Evolutionary conservation across 495 filamentous ascomycete species (phyloP).

Genomic region (Penicillium malachiteum): DNA sequence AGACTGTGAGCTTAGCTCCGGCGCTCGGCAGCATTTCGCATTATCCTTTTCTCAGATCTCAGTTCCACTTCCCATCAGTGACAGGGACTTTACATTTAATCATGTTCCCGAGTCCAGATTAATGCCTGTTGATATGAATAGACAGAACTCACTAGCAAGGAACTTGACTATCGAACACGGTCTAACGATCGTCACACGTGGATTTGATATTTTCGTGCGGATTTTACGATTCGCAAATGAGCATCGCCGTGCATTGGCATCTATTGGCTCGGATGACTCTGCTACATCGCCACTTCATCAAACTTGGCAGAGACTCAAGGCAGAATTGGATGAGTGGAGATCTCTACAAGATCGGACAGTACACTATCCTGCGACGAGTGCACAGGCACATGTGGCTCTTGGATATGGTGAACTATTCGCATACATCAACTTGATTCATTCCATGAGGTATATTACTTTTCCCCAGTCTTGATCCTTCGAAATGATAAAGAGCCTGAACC

Average conservation of each 20-base stretch:
- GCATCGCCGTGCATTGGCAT: slow-evolving; percentile 33
- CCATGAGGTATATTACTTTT: slow-evolving; percentile 36
- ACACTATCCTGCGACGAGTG: slow-evolving; percentile 37
- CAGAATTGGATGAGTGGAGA: slow-evolving; percentile 44
- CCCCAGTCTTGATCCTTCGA: too few species aligned
- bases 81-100: slow-evolving; percentile 42
- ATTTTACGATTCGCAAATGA: slow-evolving; percentile 47
- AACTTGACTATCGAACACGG: slow-evolving; percentile 40
- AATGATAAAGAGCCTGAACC: too few species aligned
- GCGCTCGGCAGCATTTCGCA: slow-evolving; percentile 45
- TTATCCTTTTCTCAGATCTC: slow-evolving; percentile 45
- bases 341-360: slow-evolving; percentile 41
- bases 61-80: slow-evolving; percentile 43
- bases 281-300: slow-evolving; percentile 18
- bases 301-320: slow-evolving; percentile 35
- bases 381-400: slow-evolving; percentile 41
- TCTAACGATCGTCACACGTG: slow-evolving; percentile 40
- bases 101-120: slow-evolving; percentile 25
- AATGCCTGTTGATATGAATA: slow-evolving; percentile 39
- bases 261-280: slow-evolving; percentile 14
- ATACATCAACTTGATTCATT: slow-evolving; percentile 46
- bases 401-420: slow-evolving; percentile 46
- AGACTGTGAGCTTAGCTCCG: slow-evolving; percentile 46
- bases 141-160: slow-evolving; percentile 15
- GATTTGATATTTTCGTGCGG: slow-evolving; percentile 46